Conservation (phyloP, 2,329 filamentous ascomycete genomes). For the Gnomoniopsis smithogilvyi region DNA sequence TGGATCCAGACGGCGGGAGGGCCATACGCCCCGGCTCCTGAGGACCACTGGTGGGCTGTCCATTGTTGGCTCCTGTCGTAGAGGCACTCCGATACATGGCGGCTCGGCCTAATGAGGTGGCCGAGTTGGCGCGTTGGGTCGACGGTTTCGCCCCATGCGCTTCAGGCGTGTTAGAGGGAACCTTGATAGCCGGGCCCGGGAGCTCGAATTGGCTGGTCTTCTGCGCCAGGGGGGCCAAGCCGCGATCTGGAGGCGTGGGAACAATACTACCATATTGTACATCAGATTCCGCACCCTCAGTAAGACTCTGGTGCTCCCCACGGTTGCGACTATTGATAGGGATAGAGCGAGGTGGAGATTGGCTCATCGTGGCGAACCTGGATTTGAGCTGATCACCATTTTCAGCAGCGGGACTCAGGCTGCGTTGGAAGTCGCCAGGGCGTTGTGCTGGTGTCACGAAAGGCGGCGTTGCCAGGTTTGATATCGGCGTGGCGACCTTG, state of each 20-base stretch:
- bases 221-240: slow-evolving; percentile 22
- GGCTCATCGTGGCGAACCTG: slow-evolving; percentile 26
- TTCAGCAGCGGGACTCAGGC: slow-evolving; percentile 8
- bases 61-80: slow-evolving; percentile 17
- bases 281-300: slow-evolving; percentile 32
- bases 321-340: slow-evolving; percentile 19
- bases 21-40: not conserved
- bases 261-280: slow-evolving; percentile 54
- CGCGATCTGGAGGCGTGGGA: slow-evolving; percentile 34
- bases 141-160: not conserved
- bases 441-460: slow-evolving; percentile 23
- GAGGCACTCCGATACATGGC: slow-evolving; percentile 36
- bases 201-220: slow-evolving; percentile 43
- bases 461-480: slow-evolving; percentile 21
- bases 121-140: slow-evolving; percentile 5
- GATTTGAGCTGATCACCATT: slow-evolving; percentile 22
- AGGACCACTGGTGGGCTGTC: not conserved
- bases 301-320: slow-evolving; percentile 40
- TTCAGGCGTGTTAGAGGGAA: slow-evolving; percentile 30
- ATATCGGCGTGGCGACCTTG: slow-evolving; percentile 30
- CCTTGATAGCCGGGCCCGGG: slow-evolving; percentile 50
- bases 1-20: not conserved
- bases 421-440: slow-evolving; percentile 23
- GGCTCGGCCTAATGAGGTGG: slow-evolving; percentile 23
- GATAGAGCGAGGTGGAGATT: slow-evolving; percentile 18